phyloP scores from a whole-genome alignment of 139 green algal species.

The Coelastrella sp. region DNA sequence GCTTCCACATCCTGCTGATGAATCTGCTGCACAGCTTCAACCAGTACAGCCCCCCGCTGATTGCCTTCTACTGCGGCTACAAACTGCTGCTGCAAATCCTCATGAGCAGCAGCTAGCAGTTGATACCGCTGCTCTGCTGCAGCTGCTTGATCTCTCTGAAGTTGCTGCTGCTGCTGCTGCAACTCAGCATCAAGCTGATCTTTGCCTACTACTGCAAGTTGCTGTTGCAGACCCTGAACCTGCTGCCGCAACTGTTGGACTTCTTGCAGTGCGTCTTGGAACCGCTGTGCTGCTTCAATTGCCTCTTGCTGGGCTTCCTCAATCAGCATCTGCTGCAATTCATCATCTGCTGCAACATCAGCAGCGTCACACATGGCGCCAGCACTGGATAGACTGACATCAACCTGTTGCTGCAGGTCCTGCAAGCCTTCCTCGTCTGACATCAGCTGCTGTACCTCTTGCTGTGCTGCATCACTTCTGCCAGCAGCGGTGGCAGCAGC shows the following conservation, averaged over 20 bases:
- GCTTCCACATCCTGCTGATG: no score
- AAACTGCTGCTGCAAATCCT: background rate
- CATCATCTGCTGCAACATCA: background rate
- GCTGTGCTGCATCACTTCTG: background rate
- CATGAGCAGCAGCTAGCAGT: no score
- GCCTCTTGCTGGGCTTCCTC: background rate
- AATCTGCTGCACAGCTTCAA: no score
- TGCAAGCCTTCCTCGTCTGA: no score
- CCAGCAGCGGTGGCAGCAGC: background rate
- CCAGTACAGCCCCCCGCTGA: no score
- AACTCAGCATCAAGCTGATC: background rate
- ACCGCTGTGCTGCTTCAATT: background rate
- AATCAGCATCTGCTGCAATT: slow-evolving; percentile 6
- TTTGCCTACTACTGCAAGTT: background rate
- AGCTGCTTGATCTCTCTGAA: background rate
- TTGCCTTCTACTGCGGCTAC: no score
- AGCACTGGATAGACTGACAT: background rate
- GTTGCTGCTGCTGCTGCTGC: slow-evolving; percentile 9
- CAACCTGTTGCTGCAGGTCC: background rate
- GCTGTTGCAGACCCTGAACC: background rate
- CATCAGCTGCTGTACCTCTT: background rate
- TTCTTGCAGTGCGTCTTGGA: background rate
- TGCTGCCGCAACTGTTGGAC: background rate
- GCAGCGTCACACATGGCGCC: background rate
- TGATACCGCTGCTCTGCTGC: no score